Conservation (phyloP, 108 stramenopile species). For the Phaeodactylum tricornutum region DNA sequence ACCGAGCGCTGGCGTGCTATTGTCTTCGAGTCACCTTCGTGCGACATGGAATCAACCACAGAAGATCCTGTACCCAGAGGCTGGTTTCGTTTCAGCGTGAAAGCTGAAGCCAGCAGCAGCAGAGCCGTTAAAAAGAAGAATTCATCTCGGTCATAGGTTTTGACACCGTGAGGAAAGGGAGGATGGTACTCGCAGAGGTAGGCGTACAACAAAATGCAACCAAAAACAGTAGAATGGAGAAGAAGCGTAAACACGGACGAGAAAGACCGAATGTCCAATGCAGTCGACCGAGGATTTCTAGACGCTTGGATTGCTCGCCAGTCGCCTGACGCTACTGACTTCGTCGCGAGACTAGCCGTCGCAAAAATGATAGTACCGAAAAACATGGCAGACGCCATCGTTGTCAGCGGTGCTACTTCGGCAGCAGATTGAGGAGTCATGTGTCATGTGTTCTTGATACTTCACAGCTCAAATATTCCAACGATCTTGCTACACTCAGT, state of each 20-base stretch:
- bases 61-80: no score
- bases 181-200: slow-evolving; percentile 84
- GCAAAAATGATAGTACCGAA: slow-evolving; percentile 68
- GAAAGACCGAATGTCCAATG: slow-evolving; percentile 47
- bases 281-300: slow-evolving; percentile 30
- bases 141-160: slow-evolving; percentile 72
- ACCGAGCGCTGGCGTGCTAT: slow-evolving; percentile 15
- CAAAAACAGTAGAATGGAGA: slow-evolving; percentile 55
- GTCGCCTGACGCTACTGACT: slow-evolving; percentile 39
- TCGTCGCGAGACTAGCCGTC: slow-evolving; percentile 37
- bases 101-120: slow-evolving; percentile 42
- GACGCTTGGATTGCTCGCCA: slow-evolving; percentile 26
- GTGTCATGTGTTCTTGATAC: no score
- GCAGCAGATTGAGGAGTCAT: slow-evolving; percentile 7
- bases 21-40: slow-evolving; percentile 1
- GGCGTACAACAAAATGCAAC: slow-evolving; percentile 65
- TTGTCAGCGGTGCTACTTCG: slow-evolving; percentile 27
- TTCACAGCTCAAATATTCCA: no score
- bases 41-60: no score
- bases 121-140: slow-evolving; percentile 66
- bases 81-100: slow-evolving; percentile 38
- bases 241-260: slow-evolving; percentile 62
- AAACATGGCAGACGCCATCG: slow-evolving; percentile 67
- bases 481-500: no score
- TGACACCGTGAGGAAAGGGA: slow-evolving; percentile 63